Percentiles rank a stretch among this genome's conserved stretches.
Conservation (phyloP, 2,329 filamentous ascomycete genomes). For the Tympanopsis confertula region DNA sequence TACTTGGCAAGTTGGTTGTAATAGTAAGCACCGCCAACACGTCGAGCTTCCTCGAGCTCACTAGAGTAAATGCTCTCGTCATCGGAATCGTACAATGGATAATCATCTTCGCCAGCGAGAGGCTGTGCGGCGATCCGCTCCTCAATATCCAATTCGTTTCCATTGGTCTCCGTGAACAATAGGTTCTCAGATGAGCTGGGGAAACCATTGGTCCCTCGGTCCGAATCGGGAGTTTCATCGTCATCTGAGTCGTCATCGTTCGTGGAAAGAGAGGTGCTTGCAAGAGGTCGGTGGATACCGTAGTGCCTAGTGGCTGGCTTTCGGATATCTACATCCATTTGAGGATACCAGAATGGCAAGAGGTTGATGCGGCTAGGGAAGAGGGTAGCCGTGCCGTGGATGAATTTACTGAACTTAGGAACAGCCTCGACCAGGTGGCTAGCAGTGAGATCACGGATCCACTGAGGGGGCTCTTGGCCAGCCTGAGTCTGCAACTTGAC, state of each 20-base stretch:
- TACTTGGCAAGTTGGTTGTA: constrained; percentile 45
- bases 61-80: constrained; percentile 69
- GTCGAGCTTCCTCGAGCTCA: constrained; percentile 64
- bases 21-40: constrained; percentile 68
- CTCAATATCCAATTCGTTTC: constrained; percentile 56
- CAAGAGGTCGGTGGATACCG: constrained; percentile 74
- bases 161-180: constrained; percentile 22
- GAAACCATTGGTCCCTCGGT: constrained; percentile 53
- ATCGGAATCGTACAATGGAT: constrained; percentile 82
- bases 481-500: constrained; percentile 95
- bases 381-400: constrained; percentile 80
- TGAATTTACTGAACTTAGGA: constrained; percentile 98
- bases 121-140: constrained; percentile 62
- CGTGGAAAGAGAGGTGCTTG: constrained; percentile 65
- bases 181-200: constrained; percentile 18
- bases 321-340: constrained; percentile 95
- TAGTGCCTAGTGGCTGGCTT: constrained; percentile 84
- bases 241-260: constrained; percentile 65
- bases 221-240: constrained; percentile 37
- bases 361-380: constrained; percentile 82
- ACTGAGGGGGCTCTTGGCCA: constrained; percentile 88
- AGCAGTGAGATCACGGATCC: constrained; percentile 85
- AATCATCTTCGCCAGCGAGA: constrained; percentile 53
- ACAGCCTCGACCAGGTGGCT: constrained; percentile 97
- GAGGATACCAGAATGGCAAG: constrained; percentile 92